Base-by-base conservation (phyloP, 768 basidiomycete genomes). In the Kwoniella sp. region DNA sequence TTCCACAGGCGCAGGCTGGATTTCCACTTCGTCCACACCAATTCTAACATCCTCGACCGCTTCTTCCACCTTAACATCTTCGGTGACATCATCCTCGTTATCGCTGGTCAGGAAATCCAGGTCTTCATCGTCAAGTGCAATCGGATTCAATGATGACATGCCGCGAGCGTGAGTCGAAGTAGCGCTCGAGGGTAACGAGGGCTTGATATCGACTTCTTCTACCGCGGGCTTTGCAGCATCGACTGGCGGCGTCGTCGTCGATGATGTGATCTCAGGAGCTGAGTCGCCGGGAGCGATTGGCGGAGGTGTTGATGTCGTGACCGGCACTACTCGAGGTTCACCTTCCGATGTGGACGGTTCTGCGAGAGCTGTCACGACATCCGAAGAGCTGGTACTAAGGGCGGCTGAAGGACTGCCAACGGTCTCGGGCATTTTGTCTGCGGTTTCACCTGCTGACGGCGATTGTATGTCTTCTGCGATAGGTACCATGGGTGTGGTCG, bases 91-190 rank as follows among this genome's bases (percentile, higher is more conserved):
- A 13, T 65, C 57, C 9, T 38, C 58, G 4, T 54, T 26, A 22
- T 65, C 50, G 20, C 63, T 59, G 4, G 45, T 65, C 26, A 65
- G 47, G 28, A 29, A 55, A 28, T 58, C 63, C 4, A 65, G 56
- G 20, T 65, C 63, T 20, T 59, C 58, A 23, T 65, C 63, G 30
- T 65, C 58, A 20, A 65, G 17, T 9, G 58, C 63, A 15, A 58
- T 58, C 2, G 51, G 59, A 22, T 50, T 28, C 9, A 51, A 1
- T n/a, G 48, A 52, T 20, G 47, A 29, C 34, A 7, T 25, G 23
- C 48, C 23, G 34, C 22, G 55, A 38, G n/a, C n/a, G 41, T 38
- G 20, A 22, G 2, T 22, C n/a, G n/a, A 9, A 5, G 54, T 31
- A 20, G 30, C 31, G 30, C 7, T 45, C 3, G 9, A 8, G 17